phyloP scores from a whole-genome alignment of 495 filamentous ascomycete species.

The Pseudoneurospora amorphoporcata region DNA sequence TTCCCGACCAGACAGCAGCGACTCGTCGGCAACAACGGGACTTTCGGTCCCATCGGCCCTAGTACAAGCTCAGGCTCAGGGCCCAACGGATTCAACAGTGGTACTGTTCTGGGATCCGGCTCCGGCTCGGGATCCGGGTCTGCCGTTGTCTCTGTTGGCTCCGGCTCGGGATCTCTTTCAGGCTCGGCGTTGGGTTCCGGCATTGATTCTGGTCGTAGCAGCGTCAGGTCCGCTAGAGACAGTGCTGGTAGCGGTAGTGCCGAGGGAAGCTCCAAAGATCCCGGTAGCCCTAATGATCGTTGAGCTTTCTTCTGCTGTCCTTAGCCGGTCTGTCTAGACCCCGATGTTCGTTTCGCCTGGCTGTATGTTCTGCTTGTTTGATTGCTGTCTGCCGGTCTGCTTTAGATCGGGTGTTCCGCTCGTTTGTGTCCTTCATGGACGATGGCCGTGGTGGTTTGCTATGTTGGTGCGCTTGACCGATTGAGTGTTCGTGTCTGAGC shows the following conservation, averaged over 20 bases:
- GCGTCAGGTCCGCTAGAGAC: slow-evolving; percentile 26
- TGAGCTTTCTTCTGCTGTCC: background rate
- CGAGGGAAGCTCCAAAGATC: slow-evolving; percentile 19
- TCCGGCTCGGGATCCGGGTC: slow-evolving; percentile 18
- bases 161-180: slow-evolving; percentile 16
- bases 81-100: slow-evolving; percentile 11
- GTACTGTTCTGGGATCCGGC: slow-evolving; percentile 3
- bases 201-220: slow-evolving; percentile 23
- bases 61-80: background rate
- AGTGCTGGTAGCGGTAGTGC: slow-evolving; percentile 5
- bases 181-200: slow-evolving; percentile 17
- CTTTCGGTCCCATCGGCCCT: background rate
- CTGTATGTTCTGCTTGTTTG: background rate
- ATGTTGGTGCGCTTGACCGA: background rate
- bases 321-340: background rate
- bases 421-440: background rate
- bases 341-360: background rate
- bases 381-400: background rate
- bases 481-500: background rate
- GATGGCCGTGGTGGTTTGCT: background rate
- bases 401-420: background rate
- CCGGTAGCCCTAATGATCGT: slow-evolving; percentile 18
- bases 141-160: slow-evolving; percentile 14
- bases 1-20: background rate
- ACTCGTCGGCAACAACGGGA: background rate